These are phyloP conservation scores for Phialocephala subalpina DNA, from an alignment of 2,329 filamentous ascomycete genomes.

Conservation along the genomic window DNA sequence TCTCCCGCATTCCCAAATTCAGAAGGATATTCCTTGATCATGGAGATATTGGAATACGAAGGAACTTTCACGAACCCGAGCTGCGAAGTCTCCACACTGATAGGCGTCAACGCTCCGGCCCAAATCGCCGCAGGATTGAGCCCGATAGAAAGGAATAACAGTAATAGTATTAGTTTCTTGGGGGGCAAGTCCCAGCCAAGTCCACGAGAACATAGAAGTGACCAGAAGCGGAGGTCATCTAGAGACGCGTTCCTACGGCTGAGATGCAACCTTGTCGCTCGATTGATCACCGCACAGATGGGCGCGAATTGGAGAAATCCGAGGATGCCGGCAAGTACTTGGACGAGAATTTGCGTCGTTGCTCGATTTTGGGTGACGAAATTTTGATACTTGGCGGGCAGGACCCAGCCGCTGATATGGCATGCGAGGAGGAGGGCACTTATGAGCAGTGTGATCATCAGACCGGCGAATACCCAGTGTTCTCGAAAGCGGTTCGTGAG, in stretches of 20 bases:
- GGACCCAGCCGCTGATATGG: no score
- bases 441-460: no score
- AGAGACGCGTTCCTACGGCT: neutral
- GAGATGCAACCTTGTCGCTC: constrained; percentile 13
- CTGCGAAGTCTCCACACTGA: neutral
- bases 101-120: constrained; percentile 20
- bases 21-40: constrained; percentile 10
- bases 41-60: constrained; percentile 17
- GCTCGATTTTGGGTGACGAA: constrained; percentile 13
- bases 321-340: constrained; percentile 16
- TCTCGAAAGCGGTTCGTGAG: no score
- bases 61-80: neutral
- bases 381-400: no score
- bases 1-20: neutral
- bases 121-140: constrained; percentile 15
- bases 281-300: constrained; percentile 17
- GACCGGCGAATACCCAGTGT: no score
- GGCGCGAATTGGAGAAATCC: constrained; percentile 13
- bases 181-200: constrained; percentile 17
- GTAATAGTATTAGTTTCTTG: neutral
- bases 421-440: no score
- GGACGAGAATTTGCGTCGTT: constrained; percentile 19
- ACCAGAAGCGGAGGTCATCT: constrained; percentile 20
- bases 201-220: neutral
- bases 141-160: constrained; percentile 8